Evolutionary conservation across 345 rosid genomes (phyloP), one percentile per base, ranked within the genome.

Genomic region (Hibiscus tridactylites): DNA sequence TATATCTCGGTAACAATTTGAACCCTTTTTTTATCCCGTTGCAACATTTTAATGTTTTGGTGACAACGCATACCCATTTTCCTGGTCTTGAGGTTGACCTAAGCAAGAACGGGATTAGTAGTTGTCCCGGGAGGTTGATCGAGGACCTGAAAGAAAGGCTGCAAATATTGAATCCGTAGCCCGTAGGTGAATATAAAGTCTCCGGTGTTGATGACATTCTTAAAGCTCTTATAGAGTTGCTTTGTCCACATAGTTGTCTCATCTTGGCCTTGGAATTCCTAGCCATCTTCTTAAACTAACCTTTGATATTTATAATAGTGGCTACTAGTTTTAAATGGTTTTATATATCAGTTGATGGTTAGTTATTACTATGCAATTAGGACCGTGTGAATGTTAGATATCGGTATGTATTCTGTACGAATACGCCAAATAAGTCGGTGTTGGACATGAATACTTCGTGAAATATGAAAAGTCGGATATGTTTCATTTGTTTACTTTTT

Each of bases 81-180:
- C 90, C 89, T 24, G 97, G 97, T 46, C 93, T 92, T 31, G 96
- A 95, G 91, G 97, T 90, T 68, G 98, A 95, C 79, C 80, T 95
- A 1, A 71, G 76, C 1, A 97, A 87, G 67, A 95, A 91, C 71
- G 99, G 97, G 59, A 96, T 91, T 1, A 97, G 97, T 61, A 86
- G 76, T 52, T 90, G 96, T 49, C 85, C 96, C 0, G 87, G 86
- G 88, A 88, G 99, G 79, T 94, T 88, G 78, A 79, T 92, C 0
- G 97, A 94, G 66, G 85, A 94, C 86, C 97, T 94, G 71, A 88
- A 87, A 79, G 97, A 78, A 86, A 84, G 83, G 98, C 77, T 4
- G 97, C 98, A 31, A 94, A 94, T 59, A 73, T 92, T 21, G 97
- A 92, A 80, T 71, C 93, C 13, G 97, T 93, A 29, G 98, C 96